Conservation (phyloP, 805 yeast species). For the Ogataea paraovalis region DNA sequence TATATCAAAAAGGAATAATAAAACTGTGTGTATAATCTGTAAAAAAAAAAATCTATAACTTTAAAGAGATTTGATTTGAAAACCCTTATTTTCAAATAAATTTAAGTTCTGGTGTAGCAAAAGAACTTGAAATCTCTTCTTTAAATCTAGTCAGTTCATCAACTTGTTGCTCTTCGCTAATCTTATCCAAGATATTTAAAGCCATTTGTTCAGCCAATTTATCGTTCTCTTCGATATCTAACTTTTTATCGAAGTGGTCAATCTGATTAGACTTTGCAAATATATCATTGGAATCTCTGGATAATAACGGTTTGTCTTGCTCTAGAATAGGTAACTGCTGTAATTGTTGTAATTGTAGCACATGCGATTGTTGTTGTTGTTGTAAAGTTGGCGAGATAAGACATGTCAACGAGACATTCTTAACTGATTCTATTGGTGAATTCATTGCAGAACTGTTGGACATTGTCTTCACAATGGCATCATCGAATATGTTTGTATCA, state of each 20-base stretch:
- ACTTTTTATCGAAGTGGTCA: constrained; percentile 28
- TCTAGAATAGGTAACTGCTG: constrained; percentile 1
- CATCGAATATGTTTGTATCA: constrained; percentile 6
- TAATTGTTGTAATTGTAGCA: not conserved
- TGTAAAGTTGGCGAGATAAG: constrained; percentile 1
- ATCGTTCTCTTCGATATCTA: constrained; percentile 26
- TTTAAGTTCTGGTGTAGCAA: constrained; percentile 14
- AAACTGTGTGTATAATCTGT: not conserved
- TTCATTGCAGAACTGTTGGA: constrained; percentile 9
- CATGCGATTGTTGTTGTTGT: not conserved
- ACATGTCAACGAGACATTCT: not conserved
- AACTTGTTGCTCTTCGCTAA: constrained; percentile 27
- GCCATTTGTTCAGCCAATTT: constrained; percentile 34
- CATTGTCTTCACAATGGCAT: constrained; percentile 3
- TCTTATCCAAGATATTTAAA: constrained; percentile 27
- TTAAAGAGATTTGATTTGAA: not conserved
- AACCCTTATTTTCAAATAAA: constrained; percentile 8
- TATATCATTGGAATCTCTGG: constrained; percentile 11
- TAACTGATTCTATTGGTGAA: constrained; percentile 5
- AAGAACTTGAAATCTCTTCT: constrained; percentile 25
- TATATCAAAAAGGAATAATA: not conserved
- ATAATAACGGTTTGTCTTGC: not conserved
- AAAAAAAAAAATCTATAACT: not conserved
- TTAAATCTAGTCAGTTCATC: constrained; percentile 28
- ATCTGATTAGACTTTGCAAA: constrained; percentile 31